Base-by-base conservation (phyloP, 1,284 basidiomycete genomes). In the Tilletia walkeri region DNA sequence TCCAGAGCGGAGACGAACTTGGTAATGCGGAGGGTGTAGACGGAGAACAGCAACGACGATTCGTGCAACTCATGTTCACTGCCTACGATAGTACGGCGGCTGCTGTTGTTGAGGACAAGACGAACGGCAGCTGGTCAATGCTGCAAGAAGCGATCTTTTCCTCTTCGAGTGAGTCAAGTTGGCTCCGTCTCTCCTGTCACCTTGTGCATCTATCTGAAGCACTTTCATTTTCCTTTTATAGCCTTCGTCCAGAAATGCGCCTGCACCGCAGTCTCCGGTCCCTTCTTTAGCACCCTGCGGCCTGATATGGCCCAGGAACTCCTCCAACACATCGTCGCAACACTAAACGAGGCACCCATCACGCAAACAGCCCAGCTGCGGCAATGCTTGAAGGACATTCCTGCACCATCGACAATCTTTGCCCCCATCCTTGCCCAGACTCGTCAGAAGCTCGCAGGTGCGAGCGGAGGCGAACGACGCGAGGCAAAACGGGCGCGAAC, bases 351-450 rank as follows among this genome's bases (percentile, higher is more conserved):
- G 53, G 77, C 75, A 2, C 66, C 72, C 24, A 50, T 67, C 34
- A 59, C 71, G 34, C 67, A 73, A 34, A 69, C 74, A 2, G 71
- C 77, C 59, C 76, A 76, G 50, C 70, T 76, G 0, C 63, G 66
- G 14, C 71, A 70, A 20, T 72, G 69, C 0, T 69, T 81, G 59
- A 75, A 75, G 69, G 72, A 75, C 45, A 70, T 81, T 47, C 69
- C 74, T 12, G 73, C 78, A 10, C 73, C 75, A 20, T 73, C 88
- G 2, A 72, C 85, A 0, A 82, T 92, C 59, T 87, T 92, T 18
- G 80, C 87, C 12, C 85, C 87, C 12, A 86, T 94, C 18, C 86
- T 95, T n/a, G 85, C 85, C 24, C 78, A 83, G 12, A 84, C 90
- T 50, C 76, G 79, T 86, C 87, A 73, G 88, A 88, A 3, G 77